phyloP scores from a whole-genome alignment of 1,284 basidiomycete genomes.

The Irpex rosettiformis region DNA sequence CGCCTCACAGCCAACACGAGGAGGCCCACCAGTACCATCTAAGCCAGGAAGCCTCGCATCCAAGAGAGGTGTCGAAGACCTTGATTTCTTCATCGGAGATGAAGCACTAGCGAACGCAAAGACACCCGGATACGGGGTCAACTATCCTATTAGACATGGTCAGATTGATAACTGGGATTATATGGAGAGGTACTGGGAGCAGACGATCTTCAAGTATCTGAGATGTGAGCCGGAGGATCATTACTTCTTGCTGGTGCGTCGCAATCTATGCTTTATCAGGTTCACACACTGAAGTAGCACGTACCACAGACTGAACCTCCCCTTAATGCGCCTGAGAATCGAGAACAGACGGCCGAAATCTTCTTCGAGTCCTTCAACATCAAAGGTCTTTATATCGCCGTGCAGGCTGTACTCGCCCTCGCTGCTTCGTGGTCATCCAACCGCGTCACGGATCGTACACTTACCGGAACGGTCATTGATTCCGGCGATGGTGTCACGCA shows the following conservation, averaged over 20 bases:
- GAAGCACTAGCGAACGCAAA: slow-evolving; percentile 95
- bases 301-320: slow-evolving; percentile 88
- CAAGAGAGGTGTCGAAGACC: slow-evolving; percentile 97
- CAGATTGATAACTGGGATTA: slow-evolving; percentile 99
- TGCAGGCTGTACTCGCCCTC: slow-evolving; percentile 98
- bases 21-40: slow-evolving; percentile 70
- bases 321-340: slow-evolving; percentile 97
- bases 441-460: slow-evolving; percentile 87
- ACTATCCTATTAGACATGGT: slow-evolving; percentile 97
- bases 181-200: slow-evolving; percentile 99
- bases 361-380: slow-evolving; percentile 99
- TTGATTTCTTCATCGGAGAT: slow-evolving; percentile 99
- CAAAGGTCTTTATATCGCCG: slow-evolving; percentile 96
- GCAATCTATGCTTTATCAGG: neutral
- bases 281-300: slow-evolving; percentile 4
- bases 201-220: slow-evolving; percentile 99
- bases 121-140: slow-evolving; percentile 86
- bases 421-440: slow-evolving; percentile 97
- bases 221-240: slow-evolving; percentile 99
- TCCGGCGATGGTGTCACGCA: slow-evolving; percentile 99
- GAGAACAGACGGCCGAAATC: slow-evolving; percentile 99
- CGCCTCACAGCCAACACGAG: slow-evolving; percentile 54
- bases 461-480: slow-evolving; percentile 98
- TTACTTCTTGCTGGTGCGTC: slow-evolving; percentile 90
- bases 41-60: slow-evolving; percentile 94